Conservation (phyloP, 2,329 filamentous ascomycete genomes). For the Didymosphaeria variabile region DNA sequence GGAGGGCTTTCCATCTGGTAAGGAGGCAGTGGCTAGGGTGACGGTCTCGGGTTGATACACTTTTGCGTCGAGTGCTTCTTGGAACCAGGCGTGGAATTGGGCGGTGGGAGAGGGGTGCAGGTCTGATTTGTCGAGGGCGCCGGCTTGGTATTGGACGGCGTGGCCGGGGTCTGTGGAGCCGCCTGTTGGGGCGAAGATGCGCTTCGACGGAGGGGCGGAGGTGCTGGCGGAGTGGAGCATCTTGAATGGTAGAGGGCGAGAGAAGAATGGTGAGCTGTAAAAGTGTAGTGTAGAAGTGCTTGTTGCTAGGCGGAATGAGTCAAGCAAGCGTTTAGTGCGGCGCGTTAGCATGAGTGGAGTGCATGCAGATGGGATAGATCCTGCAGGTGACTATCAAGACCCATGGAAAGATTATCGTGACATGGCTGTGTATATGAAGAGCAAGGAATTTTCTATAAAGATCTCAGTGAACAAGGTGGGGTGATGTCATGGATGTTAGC, state of each 20-base stretch:
- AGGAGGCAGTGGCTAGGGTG: constrained; percentile 81
- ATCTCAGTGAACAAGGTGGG: constrained; percentile 13
- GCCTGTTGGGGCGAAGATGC: constrained; percentile 70
- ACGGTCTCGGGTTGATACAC: constrained; percentile 87
- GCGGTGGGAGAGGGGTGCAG: constrained; percentile 73
- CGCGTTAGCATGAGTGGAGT: constrained; percentile 4
- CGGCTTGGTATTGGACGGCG: constrained; percentile 79
- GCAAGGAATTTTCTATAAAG: neutral
- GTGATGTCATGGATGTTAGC: constrained; percentile 20
- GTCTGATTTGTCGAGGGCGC: constrained; percentile 67
- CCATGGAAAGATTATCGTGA: neutral
- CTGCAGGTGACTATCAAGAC: neutral
- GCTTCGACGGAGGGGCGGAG: constrained; percentile 37
- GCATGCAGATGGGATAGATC: neutral
- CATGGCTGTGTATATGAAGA: neutral
- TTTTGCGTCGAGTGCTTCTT: constrained; percentile 67
- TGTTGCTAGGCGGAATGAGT: constrained; percentile 1
- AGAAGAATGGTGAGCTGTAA: neutral
- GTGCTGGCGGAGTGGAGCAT: constrained; percentile 38
- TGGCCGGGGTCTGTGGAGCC: constrained; percentile 63
- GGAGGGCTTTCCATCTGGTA: constrained; percentile 85
- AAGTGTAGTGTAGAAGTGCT: neutral
- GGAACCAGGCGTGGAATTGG: constrained; percentile 94
- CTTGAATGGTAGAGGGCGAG: constrained; percentile 5
- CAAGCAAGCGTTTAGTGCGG: neutral